Base-by-base conservation (phyloP, 1,284 basidiomycete genomes). In the Tausonia pullulans region DNA sequence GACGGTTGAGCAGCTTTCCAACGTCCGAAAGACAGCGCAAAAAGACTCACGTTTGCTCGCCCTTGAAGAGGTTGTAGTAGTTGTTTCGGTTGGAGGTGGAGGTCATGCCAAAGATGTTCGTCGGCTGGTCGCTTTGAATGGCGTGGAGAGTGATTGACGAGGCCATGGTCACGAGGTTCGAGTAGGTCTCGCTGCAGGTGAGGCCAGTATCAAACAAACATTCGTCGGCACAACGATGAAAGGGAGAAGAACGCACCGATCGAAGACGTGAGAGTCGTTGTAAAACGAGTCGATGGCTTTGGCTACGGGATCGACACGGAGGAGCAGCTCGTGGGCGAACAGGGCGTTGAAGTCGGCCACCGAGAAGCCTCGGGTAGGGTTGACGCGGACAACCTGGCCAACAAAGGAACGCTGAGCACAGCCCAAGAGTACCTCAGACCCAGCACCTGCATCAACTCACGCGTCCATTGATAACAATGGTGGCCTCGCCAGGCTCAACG, bases 391-490 rank as follows among this genome's bases (percentile, higher is more conserved):
- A 27, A 27, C 27, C 27, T 27, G 27, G 27, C 27, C 27, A 27
- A 27, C 27, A 27, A 27, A 27, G 27, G 27, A 27, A 27, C 27
- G 27, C 27, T 27, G 27, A 27, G 27, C 27, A 27, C 27, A 27
- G 27, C 27, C 27, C 27, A 27, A 27, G 27, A 1, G 27, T 27
- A 27, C 2, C 27, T 27, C 27, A 27, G 27, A 27, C 27, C 27
- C 27, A 27, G 27, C 27, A 27, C 27, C 27, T 27, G 27, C 27
- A 27, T 27, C 46, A 46, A 65, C 77, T 72, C 72, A 92, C 90
- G 46, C 92, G 80, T 50, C 92, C 92, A 70, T 95, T 95, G 60
- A 89, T 78, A 50, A 93, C 69, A 27, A 96, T 65, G 1, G 81
- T 86, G 14, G 79, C 78, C 64, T 84, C 75, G 0, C 85, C 84